Percentiles rank a stretch among this genome's conserved stretches.
Evolutionary conservation across 345 rosid genomes (phyloP).

Genomic region (Erucastrum elatum): DNA sequence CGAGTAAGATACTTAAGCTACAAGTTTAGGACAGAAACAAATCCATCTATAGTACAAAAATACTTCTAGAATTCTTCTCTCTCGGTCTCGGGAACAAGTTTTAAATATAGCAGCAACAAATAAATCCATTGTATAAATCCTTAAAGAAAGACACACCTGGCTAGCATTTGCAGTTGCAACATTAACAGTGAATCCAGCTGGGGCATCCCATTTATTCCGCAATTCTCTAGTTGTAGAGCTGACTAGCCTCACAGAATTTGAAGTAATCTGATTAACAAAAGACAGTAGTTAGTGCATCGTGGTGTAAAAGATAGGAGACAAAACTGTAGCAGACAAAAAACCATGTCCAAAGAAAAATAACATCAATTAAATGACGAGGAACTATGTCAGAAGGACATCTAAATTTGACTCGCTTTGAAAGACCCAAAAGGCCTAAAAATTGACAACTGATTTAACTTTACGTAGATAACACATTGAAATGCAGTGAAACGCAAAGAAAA

Average conservation of each 20-base stretch:
- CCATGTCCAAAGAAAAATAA: neutral
- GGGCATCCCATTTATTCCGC: slow-evolving; percentile 76
- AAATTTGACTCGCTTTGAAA: neutral
- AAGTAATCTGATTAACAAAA: slow-evolving; percentile 64
- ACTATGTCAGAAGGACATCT: neutral
- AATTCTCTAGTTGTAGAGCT: slow-evolving; percentile 72
- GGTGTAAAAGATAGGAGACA: slow-evolving; percentile 5
- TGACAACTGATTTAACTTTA: neutral
- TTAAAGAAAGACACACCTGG: slow-evolving; percentile 57
- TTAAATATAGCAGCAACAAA: neutral
- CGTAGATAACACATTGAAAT: neutral
- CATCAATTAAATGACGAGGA: neutral
- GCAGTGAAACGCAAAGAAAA: slow-evolving; percentile 8
- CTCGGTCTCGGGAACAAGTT: neutral
- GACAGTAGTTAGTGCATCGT: slow-evolving; percentile 10
- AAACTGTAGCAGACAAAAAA: neutral
- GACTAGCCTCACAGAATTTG: slow-evolving; percentile 81
- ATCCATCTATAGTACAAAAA: neutral
- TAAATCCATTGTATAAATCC: neutral
- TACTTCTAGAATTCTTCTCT: neutral
- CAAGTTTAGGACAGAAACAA: slow-evolving; percentile 10
- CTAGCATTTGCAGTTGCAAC: slow-evolving; percentile 93
- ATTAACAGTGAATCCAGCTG: slow-evolving; percentile 73
- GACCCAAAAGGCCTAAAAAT: neutral
- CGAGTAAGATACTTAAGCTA: neutral